Evolutionary conservation across 169 alveolate species (phyloP).

Genomic region (Babesia caballi): DNA sequence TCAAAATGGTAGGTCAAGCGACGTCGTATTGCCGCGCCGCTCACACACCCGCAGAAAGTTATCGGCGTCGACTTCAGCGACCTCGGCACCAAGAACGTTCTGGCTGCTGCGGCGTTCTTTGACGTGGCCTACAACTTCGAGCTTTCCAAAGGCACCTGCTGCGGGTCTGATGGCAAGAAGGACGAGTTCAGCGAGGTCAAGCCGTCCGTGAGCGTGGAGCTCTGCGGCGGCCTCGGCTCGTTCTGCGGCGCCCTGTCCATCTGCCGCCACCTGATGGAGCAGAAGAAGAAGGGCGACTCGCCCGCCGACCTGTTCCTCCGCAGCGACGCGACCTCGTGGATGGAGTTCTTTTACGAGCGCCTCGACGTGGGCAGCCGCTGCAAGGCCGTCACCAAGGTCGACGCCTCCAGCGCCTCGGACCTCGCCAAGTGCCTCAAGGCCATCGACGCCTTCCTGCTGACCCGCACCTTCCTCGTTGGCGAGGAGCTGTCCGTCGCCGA

Average conservation of each 20-base stretch:
- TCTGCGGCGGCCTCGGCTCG: conserved; percentile 8
- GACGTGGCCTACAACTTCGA: conserved; percentile 43
- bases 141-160: conserved; percentile 45
- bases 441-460: conserved; percentile 65
- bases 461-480: conserved; percentile 85
- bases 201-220: conserved; percentile 46
- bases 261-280: conserved; percentile 53
- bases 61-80: conserved; percentile 55
- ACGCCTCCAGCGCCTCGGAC: conserved; percentile 54
- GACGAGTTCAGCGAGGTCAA: conserved; percentile 57
- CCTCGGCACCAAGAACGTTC: conserved; percentile 57
- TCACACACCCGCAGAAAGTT: conserved; percentile 38
- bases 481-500: conserved; percentile 88
- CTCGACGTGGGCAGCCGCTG: conserved; percentile 66
- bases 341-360: conserved; percentile 70
- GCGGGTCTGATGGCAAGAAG: conserved; percentile 43
- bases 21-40: neutral
- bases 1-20: conserved; percentile 11
- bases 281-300: conserved; percentile 25
- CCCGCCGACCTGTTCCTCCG: conserved; percentile 32
- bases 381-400: conserved; percentile 49
- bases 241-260: conserved; percentile 55
- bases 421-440: conserved; percentile 63
- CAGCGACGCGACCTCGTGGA: conserved; percentile 70
- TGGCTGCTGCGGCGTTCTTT: conserved; percentile 52